Base-by-base conservation (phyloP, 2,329 filamentous ascomycete species). In the Aspergillus brunneoviolaceus region DNA sequence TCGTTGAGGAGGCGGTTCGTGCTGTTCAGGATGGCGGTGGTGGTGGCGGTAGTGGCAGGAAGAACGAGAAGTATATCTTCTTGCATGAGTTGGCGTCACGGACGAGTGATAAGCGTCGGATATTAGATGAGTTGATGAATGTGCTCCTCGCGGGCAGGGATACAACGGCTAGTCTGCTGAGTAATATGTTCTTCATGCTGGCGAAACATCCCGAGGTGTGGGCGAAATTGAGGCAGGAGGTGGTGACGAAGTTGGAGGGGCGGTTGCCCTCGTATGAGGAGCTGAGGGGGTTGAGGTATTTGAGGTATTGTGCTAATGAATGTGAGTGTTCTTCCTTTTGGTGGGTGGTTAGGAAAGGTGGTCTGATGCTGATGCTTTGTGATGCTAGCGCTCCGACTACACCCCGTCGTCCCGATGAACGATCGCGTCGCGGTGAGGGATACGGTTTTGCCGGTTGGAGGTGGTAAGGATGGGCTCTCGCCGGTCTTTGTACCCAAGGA, bases 41-140 rank as follows among this genome's bases (percentile, higher is more conserved):
- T 23, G 19, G 19, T 11, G 25, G 4, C 0, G 53, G 57, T 11
- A 16, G 29, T 2, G 27, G 2, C 27, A 29, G 7, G 27, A 29
- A 29, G 7, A 2, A 2, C 27, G 10, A 25, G 25, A 58, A 72
- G n/a, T 86, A 85, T 66, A 76, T 86, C 10, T 87, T 88, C 63
- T 76, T 87, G 11, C 73, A 86, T 55, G 85, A 86, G 65, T 70
- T 89, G 33, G 76, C 84, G 14, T 77, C 81, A 50, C 75, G 79
- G 3, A 78, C 78, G 64, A 76, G 61, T 69, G 82, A 77, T 70
- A 79, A 63, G 63, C 78, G 64, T 9, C 76, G 79, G 19, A 71
- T 86, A 6, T 74, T 81, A 3, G 80, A 82, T 62, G 81, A 87
- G 64, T 62, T 76, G 47, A 55, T 78, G 51, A 77, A 76, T 51